These are phyloP conservation scores for Macrotyloma uniflorum DNA, from an alignment of 306 rosid genomes.

Conservation along the genomic window DNA sequence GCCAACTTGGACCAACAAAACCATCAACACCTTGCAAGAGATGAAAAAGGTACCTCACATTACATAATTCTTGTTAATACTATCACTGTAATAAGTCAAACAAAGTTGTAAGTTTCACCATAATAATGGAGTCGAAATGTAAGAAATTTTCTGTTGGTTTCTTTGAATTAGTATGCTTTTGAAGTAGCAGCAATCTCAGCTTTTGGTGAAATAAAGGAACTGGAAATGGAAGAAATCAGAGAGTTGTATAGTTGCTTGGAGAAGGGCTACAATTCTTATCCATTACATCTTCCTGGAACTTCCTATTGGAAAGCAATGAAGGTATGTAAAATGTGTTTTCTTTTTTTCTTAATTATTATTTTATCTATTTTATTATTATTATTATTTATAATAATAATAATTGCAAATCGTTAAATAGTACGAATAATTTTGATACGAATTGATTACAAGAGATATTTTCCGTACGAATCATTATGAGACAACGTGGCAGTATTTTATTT, in stretches of 20 bases:
- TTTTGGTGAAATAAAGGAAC: constrained; percentile 60
- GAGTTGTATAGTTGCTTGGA: constrained; percentile 66
- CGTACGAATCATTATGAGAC: constrained; percentile 23
- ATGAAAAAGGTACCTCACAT: constrained; percentile 72
- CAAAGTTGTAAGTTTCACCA: too few species aligned
- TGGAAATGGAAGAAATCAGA: constrained; percentile 68
- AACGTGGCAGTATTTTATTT: background rate
- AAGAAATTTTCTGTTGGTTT: too few species aligned
- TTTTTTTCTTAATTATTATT: too few species aligned
- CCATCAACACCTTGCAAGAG: constrained; percentile 77
- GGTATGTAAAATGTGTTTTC: constrained; percentile 39
- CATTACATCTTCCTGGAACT: constrained; percentile 76
- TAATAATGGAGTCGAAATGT: too few species aligned
- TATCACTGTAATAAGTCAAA: too few species aligned
- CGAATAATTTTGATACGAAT: constrained; percentile 7
- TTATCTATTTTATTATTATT: too few species aligned
- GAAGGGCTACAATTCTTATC: constrained; percentile 91
- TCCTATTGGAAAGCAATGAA: constrained; percentile 73
- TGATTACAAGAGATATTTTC: constrained; percentile 21
- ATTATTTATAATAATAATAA: background rate
- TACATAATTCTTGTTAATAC: too few species aligned
- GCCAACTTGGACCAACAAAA: constrained; percentile 62
- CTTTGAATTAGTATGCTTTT: constrained; percentile 64
- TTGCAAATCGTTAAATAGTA: background rate
- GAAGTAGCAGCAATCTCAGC: constrained; percentile 87